These are phyloP conservation scores for Skeletonema marinoi DNA, from an alignment of 108 stramenopile species.

Conservation along the genomic window DNA sequence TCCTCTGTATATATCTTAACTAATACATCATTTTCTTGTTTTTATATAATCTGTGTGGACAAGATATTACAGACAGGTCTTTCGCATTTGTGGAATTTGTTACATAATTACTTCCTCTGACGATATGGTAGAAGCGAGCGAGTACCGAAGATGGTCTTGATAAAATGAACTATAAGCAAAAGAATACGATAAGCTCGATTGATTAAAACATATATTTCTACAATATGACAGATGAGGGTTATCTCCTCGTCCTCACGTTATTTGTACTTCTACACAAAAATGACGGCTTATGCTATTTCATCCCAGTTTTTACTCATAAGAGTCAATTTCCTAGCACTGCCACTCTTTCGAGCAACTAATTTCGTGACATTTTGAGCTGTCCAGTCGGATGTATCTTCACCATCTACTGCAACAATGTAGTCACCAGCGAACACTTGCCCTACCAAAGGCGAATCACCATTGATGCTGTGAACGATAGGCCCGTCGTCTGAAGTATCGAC, in stretches of 20 bases:
- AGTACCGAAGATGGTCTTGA: too few species aligned
- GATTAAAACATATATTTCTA: too few species aligned
- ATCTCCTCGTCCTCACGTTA: not conserved
- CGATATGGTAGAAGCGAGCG: too few species aligned
- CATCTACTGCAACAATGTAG: conserved; percentile 75
- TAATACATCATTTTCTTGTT: too few species aligned
- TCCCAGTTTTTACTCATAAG: not conserved
- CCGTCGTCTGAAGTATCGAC: conserved; percentile 81
- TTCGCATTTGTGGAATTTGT: too few species aligned
- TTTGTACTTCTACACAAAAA: not conserved
- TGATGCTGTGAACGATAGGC: conserved; percentile 71
- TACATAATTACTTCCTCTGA: too few species aligned
- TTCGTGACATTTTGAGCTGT: conserved; percentile 71
- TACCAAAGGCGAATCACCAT: conserved; percentile 52
- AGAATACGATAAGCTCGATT: too few species aligned
- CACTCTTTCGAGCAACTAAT: conserved; percentile 54
- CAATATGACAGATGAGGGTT: not conserved
- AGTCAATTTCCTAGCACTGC: not conserved
- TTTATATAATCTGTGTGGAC: too few species aligned
- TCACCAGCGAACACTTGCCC: conserved; percentile 69
- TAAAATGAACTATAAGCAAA: too few species aligned
- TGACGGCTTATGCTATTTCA: not conserved
- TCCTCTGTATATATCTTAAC: too few species aligned
- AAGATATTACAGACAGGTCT: too few species aligned
- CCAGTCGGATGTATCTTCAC: conserved; percentile 70